Conservation (phyloP, 1,139 yeast genomes). For the Blastobotrys ciferrii region DNA sequence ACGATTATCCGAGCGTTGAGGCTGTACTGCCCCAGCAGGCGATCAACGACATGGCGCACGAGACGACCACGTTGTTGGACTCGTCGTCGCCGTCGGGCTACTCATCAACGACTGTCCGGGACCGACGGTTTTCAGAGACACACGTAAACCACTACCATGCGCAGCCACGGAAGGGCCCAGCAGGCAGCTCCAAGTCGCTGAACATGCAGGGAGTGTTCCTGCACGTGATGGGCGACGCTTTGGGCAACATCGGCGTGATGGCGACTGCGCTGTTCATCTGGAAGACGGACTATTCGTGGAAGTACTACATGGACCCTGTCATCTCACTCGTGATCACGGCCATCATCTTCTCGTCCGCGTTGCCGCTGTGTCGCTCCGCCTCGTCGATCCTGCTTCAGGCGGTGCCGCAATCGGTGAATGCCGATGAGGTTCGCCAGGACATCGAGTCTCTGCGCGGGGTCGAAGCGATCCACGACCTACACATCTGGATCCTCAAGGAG, state of each 20-base stretch:
- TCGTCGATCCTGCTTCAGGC: slow-evolving; percentile 89
- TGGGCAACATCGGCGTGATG: slow-evolving; percentile 94
- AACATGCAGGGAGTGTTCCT: slow-evolving; percentile 97
- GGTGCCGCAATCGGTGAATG: slow-evolving; percentile 77
- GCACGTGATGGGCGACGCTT: slow-evolving; percentile 93
- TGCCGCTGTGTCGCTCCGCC: slow-evolving; percentile 85
- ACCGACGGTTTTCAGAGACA: slow-evolving; percentile 18
- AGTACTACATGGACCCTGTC: slow-evolving; percentile 78
- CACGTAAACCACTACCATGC: slow-evolving; percentile 41
- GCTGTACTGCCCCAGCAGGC: slow-evolving; percentile 35
- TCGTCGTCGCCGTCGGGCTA: neutral
- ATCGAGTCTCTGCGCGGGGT: slow-evolving; percentile 68
- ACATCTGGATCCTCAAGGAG: slow-evolving; percentile 94
- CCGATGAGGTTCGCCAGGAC: slow-evolving; percentile 69
- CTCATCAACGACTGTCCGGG: neutral
- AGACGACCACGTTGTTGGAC: neutral
- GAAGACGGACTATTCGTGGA: slow-evolving; percentile 90
- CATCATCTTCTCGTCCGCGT: slow-evolving; percentile 85
- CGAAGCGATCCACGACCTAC: slow-evolving; percentile 87
- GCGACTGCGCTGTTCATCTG: slow-evolving; percentile 86
- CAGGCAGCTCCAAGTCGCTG: slow-evolving; percentile 51
- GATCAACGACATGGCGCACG: slow-evolving; percentile 17
- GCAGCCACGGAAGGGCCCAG: slow-evolving; percentile 33
- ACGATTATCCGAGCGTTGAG: neutral
- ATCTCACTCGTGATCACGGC: slow-evolving; percentile 82